phyloP scores from a whole-genome alignment of 208 protist species.

The Leishmania amazonensis region DNA sequence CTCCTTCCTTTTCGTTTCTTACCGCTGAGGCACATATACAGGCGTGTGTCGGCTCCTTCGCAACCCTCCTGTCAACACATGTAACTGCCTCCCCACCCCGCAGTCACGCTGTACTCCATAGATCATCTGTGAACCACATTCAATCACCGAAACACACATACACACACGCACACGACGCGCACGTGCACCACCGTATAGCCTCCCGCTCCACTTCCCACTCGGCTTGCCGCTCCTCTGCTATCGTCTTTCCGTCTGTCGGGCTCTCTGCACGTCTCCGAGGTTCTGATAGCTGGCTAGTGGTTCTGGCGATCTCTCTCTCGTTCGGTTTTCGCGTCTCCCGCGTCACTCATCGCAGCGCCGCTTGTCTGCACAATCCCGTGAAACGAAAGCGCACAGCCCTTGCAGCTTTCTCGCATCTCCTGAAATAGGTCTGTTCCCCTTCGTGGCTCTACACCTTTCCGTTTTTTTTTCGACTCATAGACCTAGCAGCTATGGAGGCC shows the following conservation, averaged over 20 bases:
- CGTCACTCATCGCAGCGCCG: neutral
- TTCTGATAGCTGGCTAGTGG: neutral
- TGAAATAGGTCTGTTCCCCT: neutral
- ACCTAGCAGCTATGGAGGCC: constrained; percentile 47
- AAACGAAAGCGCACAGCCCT: neutral
- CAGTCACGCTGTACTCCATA: constrained; percentile 4
- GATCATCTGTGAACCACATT: neutral
- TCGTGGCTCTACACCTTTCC: neutral
- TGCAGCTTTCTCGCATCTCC: neutral
- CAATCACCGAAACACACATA: neutral
- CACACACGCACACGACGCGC: neutral
- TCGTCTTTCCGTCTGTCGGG: neutral
- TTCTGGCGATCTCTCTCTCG: neutral
- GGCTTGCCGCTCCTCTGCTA: neutral
- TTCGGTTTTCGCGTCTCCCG: neutral
- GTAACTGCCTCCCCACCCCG: neutral
- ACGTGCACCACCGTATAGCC: too few species aligned
- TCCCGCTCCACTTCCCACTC: neutral
- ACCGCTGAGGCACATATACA: neutral
- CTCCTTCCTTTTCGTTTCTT: neutral
- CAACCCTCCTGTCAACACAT: neutral
- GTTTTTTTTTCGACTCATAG: neutral
- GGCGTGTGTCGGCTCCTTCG: too few species aligned
- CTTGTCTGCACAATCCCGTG: neutral
- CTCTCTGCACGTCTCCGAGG: neutral